Conservation (phyloP, 2,329 filamentous ascomycete genomes). For the Thielaviopsis ethacetica region DNA sequence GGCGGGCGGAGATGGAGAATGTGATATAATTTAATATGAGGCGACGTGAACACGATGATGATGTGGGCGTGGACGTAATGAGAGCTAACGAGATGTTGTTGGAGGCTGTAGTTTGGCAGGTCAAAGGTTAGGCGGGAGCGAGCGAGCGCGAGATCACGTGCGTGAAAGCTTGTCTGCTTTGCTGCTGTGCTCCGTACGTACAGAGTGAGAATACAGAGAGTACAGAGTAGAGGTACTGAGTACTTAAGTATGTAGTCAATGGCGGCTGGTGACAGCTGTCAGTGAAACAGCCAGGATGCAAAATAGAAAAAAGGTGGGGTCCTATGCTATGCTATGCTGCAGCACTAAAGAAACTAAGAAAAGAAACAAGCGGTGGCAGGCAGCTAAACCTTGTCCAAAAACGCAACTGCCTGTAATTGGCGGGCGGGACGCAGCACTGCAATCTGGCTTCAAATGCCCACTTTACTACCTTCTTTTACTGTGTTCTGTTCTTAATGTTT, state of each 20-base stretch:
- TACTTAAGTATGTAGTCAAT: too few relatives aligned
- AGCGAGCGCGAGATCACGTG: neutral
- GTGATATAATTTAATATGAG: neutral
- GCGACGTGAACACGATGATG: neutral
- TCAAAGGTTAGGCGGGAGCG: too few relatives aligned
- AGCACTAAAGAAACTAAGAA: neutral
- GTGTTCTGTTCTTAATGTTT: too few relatives aligned
- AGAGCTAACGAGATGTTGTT: neutral
- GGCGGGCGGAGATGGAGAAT: neutral
- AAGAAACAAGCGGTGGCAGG: neutral
- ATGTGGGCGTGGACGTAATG: neutral
- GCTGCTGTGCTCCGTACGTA: neutral
- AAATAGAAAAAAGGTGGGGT: neutral
- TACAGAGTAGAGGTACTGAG: too few relatives aligned
- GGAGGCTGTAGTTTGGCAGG: neutral
- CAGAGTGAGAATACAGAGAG: too few relatives aligned
- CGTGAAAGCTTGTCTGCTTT: neutral
- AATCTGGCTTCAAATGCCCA: slow-evolving; percentile 29
- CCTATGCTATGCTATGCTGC: neutral
- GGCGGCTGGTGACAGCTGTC: neutral
- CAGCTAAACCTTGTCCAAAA: neutral
- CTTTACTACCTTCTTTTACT: too few relatives aligned
- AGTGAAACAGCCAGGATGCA: neutral
- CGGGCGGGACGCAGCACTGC: slow-evolving; percentile 16
- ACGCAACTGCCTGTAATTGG: slow-evolving; percentile 1